Conservation (phyloP, 2,329 filamentous ascomycete genomes). For the Aspergillus vadensis region DNA sequence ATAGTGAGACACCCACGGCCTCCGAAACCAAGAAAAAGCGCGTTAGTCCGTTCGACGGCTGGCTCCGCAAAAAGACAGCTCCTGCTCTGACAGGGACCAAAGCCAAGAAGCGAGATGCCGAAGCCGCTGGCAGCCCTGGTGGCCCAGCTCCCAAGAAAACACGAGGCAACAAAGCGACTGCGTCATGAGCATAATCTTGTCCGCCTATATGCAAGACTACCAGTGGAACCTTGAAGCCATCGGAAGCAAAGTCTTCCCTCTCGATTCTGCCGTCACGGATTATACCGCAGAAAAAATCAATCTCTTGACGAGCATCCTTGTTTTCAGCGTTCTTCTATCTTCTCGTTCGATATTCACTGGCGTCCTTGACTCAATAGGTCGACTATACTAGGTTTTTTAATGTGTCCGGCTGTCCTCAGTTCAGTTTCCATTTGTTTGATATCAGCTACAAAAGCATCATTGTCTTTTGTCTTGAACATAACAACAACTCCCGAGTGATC, state of each 20-base stretch:
- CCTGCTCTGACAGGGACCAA: slow-evolving; percentile 27
- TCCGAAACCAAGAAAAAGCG: slow-evolving; percentile 34
- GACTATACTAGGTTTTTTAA: slow-evolving; percentile 11
- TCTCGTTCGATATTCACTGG: slow-evolving; percentile 9
- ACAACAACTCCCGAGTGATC: neutral
- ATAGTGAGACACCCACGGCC: slow-evolving; percentile 26
- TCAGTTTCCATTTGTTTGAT: slow-evolving; percentile 14
- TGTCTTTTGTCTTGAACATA: slow-evolving; percentile 10
- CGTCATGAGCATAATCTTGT: slow-evolving; percentile 15
- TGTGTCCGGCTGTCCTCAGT: slow-evolving; percentile 13
- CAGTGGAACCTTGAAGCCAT: neutral
- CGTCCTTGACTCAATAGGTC: slow-evolving; percentile 9
- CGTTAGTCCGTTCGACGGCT: slow-evolving; percentile 44
- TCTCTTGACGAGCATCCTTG: slow-evolving; percentile 8
- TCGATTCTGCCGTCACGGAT: slow-evolving; percentile 9
- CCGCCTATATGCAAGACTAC: neutral
- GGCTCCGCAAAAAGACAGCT: slow-evolving; percentile 42
- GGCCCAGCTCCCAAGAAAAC: slow-evolving; percentile 36
- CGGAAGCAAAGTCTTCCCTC: slow-evolving; percentile 9
- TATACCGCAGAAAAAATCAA: slow-evolving; percentile 6
- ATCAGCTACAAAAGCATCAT: neutral
- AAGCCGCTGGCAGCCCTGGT: slow-evolving; percentile 27
- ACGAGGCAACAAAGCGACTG: slow-evolving; percentile 23
- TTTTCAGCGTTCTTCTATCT: slow-evolving; percentile 10
- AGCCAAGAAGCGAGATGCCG: slow-evolving; percentile 40